phyloP scores from a whole-genome alignment of 2,329 filamentous ascomycete genomes.

The Sordariomycetes sp. region DNA sequence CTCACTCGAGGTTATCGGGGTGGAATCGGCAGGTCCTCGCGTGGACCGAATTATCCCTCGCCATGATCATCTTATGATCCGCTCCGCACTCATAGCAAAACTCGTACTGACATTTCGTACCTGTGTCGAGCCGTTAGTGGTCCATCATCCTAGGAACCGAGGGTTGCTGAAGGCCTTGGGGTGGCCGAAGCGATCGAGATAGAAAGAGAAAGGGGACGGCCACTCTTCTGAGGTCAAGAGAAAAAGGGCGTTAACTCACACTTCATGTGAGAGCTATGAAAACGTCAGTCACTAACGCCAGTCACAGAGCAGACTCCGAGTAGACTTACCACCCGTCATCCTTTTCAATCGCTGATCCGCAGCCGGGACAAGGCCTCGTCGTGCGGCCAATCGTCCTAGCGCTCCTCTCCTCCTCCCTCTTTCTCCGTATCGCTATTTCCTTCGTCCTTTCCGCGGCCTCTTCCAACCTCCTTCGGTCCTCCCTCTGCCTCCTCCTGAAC shows the following conservation, averaged over 20 bases:
- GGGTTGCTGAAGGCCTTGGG: neutral
- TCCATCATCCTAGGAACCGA: neutral
- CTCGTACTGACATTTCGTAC: slow-evolving; percentile 14
- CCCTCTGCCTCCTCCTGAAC: slow-evolving; percentile 8
- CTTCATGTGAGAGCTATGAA: slow-evolving; percentile 23
- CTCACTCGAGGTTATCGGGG: slow-evolving; percentile 9
- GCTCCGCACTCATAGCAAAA: slow-evolving; percentile 24
- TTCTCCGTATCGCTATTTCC: slow-evolving; percentile 14
- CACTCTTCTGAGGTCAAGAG: neutral
- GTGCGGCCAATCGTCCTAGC: slow-evolving; percentile 13
- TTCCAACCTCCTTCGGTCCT: slow-evolving; percentile 11
- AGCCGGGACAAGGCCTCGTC: slow-evolving; percentile 24
- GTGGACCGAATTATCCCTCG: slow-evolving; percentile 19
- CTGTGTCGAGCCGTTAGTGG: slow-evolving; percentile 8
- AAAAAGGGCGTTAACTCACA: slow-evolving; percentile 18
- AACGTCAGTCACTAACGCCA: neutral
- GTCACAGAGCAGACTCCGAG: neutral
- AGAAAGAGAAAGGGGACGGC: neutral
- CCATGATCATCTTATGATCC: slow-evolving; percentile 16
- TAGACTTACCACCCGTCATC: slow-evolving; percentile 24
- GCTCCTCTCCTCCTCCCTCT: slow-evolving; percentile 20
- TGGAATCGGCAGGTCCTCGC: slow-evolving; percentile 16
- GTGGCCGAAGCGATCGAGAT: neutral
- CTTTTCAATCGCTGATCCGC: slow-evolving; percentile 24
- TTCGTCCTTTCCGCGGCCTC: slow-evolving; percentile 14